These are phyloP conservation scores for Leccinum pachyderme DNA, from an alignment of 1,284 basidiomycete species.

Conservation along the genomic window DNA sequence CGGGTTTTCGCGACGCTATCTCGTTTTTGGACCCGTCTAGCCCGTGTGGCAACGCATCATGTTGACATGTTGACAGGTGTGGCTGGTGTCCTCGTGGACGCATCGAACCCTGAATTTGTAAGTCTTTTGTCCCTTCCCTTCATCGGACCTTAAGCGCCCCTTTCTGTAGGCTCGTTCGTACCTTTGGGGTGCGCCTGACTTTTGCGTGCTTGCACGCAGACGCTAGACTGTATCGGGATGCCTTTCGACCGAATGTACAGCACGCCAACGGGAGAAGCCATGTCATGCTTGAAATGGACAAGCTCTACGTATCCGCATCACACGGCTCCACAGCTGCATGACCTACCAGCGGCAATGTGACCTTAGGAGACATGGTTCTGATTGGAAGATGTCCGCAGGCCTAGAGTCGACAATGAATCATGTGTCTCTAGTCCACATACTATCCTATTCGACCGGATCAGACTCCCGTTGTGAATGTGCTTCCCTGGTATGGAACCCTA, in stretches of 20 bases:
- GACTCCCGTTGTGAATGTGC: background rate
- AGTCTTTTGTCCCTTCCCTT: constrained; percentile 17
- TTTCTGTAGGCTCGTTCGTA: constrained; percentile 17
- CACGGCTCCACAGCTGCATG: constrained; percentile 23
- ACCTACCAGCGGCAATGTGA: constrained; percentile 11
- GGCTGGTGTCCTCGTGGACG: constrained; percentile 17
- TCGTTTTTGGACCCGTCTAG: background rate
- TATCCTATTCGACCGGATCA: background rate
- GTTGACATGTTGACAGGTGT: background rate
- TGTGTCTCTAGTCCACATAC: background rate
- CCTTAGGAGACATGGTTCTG: background rate
- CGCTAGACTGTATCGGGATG: constrained; percentile 13
- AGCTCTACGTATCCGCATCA: constrained; percentile 1
- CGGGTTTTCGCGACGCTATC: background rate
- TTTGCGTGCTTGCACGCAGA: constrained; percentile 6
- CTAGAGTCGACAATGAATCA: constrained; percentile 14
- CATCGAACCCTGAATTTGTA: constrained; percentile 24
- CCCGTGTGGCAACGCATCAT: background rate
- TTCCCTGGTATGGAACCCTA: constrained; percentile 1
- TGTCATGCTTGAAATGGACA: constrained; percentile 13
- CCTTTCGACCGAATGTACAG: constrained; percentile 17
- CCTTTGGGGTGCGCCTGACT: constrained; percentile 4
- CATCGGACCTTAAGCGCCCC: constrained; percentile 35
- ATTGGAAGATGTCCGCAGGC: background rate
- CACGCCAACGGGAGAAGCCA: constrained; percentile 21